A percentile compares a stretch with the other conserved stretches of the same genome.
These are phyloP conservation scores for Torrubiella hemipterigena DNA, from an alignment of 2,329 filamentous ascomycete genomes.

Conservation along the genomic window DNA sequence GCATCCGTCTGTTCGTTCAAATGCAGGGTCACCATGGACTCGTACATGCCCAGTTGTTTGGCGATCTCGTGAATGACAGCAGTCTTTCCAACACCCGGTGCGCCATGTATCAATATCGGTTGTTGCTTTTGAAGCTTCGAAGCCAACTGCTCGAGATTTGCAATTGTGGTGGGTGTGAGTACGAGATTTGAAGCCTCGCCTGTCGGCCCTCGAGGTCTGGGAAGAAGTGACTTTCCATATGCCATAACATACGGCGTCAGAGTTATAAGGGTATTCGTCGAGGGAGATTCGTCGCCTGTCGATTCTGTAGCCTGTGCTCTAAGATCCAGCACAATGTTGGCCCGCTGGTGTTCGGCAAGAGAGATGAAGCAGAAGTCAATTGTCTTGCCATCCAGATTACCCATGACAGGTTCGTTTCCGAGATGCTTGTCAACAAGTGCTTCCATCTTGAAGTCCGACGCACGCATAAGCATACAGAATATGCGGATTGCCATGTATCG, in stretches of 20 bases:
- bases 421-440: slow-evolving; percentile 57
- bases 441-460: slow-evolving; percentile 69
- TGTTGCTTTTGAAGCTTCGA: slow-evolving; percentile 51
- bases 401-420: slow-evolving; percentile 48
- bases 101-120: slow-evolving; percentile 70
- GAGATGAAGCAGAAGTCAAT: slow-evolving; percentile 71
- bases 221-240: slow-evolving; percentile 57
- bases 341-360: slow-evolving; percentile 43
- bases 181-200: slow-evolving; percentile 42
- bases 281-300: slow-evolving; percentile 3
- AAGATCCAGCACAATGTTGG: slow-evolving; percentile 30
- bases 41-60: slow-evolving; percentile 63
- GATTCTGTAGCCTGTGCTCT: slow-evolving; percentile 17
- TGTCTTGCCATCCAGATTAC: slow-evolving; percentile 59
- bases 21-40: slow-evolving; percentile 83
- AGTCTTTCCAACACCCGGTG: slow-evolving; percentile 85
- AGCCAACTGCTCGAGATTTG: slow-evolving; percentile 62
- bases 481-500: slow-evolving; percentile 74
- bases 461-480: slow-evolving; percentile 66
- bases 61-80: slow-evolving; percentile 74
- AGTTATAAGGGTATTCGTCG: slow-evolving; percentile 16
- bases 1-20: slow-evolving; percentile 97
- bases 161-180: slow-evolving; percentile 57
- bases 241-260: slow-evolving; percentile 51
- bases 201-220: slow-evolving; percentile 41